Percentiles rank a stretch among this genome's conserved stretches.
Conservation (phyloP, 495 filamentous ascomycete genomes). For the Bombardia bombarda region DNA sequence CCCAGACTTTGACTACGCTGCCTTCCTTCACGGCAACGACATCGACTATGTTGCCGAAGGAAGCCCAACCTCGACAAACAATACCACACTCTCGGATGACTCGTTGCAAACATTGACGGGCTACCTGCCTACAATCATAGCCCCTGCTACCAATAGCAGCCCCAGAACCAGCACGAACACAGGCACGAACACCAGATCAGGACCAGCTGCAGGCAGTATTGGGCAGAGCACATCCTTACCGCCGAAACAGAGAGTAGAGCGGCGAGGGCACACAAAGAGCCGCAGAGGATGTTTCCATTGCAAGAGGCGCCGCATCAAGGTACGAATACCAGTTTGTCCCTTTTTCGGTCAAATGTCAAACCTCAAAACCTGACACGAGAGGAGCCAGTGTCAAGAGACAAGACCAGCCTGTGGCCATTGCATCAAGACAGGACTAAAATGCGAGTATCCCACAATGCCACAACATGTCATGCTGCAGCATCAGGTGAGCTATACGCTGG, state of each 20-base stretch:
- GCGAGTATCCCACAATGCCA: constrained; percentile 47
- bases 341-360: not conserved
- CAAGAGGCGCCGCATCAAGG: constrained; percentile 56
- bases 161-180: constrained; percentile 3
- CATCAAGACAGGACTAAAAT: constrained; percentile 45
- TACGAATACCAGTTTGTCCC: constrained; percentile 7
- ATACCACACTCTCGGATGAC: too few species aligned
- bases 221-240: not conserved
- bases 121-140: too few species aligned
- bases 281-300: constrained; percentile 58
- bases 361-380: constrained; percentile 1
- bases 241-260: constrained; percentile 25
- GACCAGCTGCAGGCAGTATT: not conserved
- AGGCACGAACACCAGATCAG: not conserved
- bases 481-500: constrained; percentile 19
- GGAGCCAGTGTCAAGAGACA: constrained; percentile 55
- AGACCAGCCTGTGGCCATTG: constrained; percentile 52
- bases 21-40: constrained; percentile 24
- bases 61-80: constrained; percentile 16
- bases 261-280: constrained; percentile 51
- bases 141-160: too few species aligned
- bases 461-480: constrained; percentile 34
- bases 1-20: constrained; percentile 24
- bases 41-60: constrained; percentile 27
- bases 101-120: too few species aligned